Evolutionary conservation across 2,329 filamentous ascomycete genomes (phyloP), one percentile per base, ranked within the genome.

Genomic region (Xenoacremonium recifei): DNA sequence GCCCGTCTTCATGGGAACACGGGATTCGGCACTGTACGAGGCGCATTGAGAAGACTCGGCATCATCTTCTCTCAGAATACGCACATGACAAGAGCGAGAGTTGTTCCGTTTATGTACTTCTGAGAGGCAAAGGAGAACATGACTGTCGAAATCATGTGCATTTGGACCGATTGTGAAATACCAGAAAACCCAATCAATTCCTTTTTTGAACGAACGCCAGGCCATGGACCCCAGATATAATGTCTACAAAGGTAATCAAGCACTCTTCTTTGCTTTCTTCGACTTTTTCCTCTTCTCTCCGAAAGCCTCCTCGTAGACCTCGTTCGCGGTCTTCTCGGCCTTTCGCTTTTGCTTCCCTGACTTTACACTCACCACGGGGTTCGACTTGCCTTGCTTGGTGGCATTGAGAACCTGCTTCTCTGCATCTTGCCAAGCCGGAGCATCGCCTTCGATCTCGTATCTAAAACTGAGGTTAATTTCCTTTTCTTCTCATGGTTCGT

Each of bases 291-390:
- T 71, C 58, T 73, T 75, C 19, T 71, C 75, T 23, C 74, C 80
- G 42, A 80, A 69, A 37, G 69, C 76, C 58, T 82, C 73, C 39
- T 83, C 80, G 54, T 82, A 84, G 13, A 84, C 75, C 56, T 85
- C 82, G 17, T 70, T 71, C 4, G 79, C 81, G 13, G 76, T 79
- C 44, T 65, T 65, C 39, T 63, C 61, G 0, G 80, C 86, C 69
- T 95, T 95, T 55, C 89, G 76, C 75, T 93, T 92, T 49, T 63
- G 54, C 67, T 90, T 89, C 44, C 72, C 73, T n/a, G 82, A 80
- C 74, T 91, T 93, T 41, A 97, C 81, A 61, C 87, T 91, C 20
- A 96, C 89, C 0, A 83, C 85, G 13, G 75, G 74, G 57, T 75
- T 80, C 35, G 73, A 70, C 37, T 77, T 73, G 9, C 79, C 79